These are phyloP conservation scores for Ascochyta rabiei DNA, from an alignment of 2,329 filamentous ascomycete genomes.

Conservation along the genomic window DNA sequence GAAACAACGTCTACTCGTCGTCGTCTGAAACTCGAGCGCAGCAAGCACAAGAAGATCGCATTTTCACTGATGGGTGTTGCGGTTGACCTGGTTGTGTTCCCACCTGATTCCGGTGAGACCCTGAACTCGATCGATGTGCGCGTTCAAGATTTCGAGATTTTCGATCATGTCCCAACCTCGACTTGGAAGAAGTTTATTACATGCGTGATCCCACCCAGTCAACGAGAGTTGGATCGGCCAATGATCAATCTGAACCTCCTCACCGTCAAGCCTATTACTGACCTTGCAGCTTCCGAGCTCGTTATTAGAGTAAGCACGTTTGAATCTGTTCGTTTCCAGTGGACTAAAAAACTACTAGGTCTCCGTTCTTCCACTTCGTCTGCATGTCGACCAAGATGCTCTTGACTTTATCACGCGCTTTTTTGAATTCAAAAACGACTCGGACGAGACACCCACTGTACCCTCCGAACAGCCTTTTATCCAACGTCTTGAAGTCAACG, in stretches of 20 bases:
- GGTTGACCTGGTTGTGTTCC: slow-evolving; percentile 81
- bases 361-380: slow-evolving; percentile 78
- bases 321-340: background rate
- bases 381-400: slow-evolving; percentile 97
- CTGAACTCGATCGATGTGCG: slow-evolving; percentile 86
- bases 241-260: slow-evolving; percentile 91
- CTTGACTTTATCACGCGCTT: slow-evolving; percentile 96
- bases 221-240: slow-evolving; percentile 81
- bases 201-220: slow-evolving; percentile 86
- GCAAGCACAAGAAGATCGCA: slow-evolving; percentile 91
- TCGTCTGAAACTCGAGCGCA: slow-evolving; percentile 77
- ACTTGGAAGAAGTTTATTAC: slow-evolving; percentile 99
- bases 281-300: slow-evolving; percentile 86
- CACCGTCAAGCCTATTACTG: slow-evolving; percentile 83
- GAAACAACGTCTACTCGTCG: slow-evolving; percentile 50
- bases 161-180: slow-evolving; percentile 91
- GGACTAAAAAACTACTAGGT: slow-evolving; percentile 46
- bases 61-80: slow-evolving; percentile 89
- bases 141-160: slow-evolving; percentile 83
- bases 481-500: slow-evolving; percentile 85
- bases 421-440: slow-evolving; percentile 94
- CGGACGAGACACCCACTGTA: slow-evolving; percentile 57
- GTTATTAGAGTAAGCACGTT: slow-evolving; percentile 74
- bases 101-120: slow-evolving; percentile 77
- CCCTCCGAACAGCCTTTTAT: slow-evolving; percentile 79